Evolutionary conservation across 2,329 filamentous ascomycete species (phyloP).

Genomic region (Beauveria caledonica): DNA sequence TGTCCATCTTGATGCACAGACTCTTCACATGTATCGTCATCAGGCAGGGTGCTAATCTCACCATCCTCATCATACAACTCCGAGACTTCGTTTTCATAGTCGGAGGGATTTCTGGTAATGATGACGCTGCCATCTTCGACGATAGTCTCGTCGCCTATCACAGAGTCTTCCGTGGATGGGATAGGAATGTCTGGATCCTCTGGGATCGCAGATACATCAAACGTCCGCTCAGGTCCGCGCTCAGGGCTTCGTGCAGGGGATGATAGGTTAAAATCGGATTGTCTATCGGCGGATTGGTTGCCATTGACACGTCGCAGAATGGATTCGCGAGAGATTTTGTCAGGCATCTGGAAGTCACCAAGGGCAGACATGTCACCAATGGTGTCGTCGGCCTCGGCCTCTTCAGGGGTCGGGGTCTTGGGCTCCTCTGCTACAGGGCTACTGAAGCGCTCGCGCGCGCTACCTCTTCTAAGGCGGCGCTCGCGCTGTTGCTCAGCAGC

Average conservation of each 20-base stretch:
- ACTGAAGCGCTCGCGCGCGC: slow-evolving; percentile 40
- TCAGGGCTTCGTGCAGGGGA: slow-evolving; percentile 52
- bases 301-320: slow-evolving; percentile 83
- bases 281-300: slow-evolving; percentile 43
- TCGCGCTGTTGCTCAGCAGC: slow-evolving; percentile 60
- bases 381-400: slow-evolving; percentile 49
- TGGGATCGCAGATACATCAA: slow-evolving; percentile 42
- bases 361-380: slow-evolving; percentile 52
- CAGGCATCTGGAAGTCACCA: slow-evolving; percentile 57
- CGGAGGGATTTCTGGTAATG: slow-evolving; percentile 58
- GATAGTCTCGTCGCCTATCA: slow-evolving; percentile 46
- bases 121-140: slow-evolving; percentile 52
- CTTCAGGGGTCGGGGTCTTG: slow-evolving; percentile 21
- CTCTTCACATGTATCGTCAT: slow-evolving; percentile 28
- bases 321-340: slow-evolving; percentile 85
- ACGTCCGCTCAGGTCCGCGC: slow-evolving; percentile 33
- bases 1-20: neutral
- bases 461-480: slow-evolving; percentile 58
- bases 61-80: slow-evolving; percentile 49
- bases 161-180: slow-evolving; percentile 70
- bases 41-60: slow-evolving; percentile 53
- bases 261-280: slow-evolving; percentile 57
- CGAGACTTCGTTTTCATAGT: slow-evolving; percentile 56
- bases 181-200: slow-evolving; percentile 86
- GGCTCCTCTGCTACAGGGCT: slow-evolving; percentile 32